phyloP scores from a whole-genome alignment of 1,139 yeast species.

The Scheffersomyces insectosa region DNA sequence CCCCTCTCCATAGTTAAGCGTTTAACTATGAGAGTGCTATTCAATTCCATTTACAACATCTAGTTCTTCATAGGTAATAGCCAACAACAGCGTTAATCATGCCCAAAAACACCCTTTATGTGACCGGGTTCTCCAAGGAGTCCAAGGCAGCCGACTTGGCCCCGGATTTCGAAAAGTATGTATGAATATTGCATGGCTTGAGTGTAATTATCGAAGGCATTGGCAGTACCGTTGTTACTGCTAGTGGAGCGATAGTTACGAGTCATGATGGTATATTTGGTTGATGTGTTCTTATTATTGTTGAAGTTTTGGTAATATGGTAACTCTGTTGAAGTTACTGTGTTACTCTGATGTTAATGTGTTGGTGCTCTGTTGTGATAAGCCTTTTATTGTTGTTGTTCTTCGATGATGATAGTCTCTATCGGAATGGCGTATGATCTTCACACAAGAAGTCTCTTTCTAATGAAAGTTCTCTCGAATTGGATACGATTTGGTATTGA shows the following conservation, averaged over 20 bases:
- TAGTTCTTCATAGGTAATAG: too few species aligned
- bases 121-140: conserved; percentile 61
- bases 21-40: conserved; percentile 2
- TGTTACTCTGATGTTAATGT: too few species aligned
- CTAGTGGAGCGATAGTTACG: neutral
- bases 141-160: conserved; percentile 68
- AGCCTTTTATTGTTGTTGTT: too few species aligned
- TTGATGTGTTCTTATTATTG: neutral
- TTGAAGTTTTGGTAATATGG: neutral
- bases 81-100: conserved; percentile 17
- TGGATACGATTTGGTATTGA: too few species aligned
- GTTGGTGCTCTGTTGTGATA: too few species aligned
- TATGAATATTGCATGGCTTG: conserved; percentile 13
- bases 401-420: too few species aligned
- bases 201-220: too few species aligned
- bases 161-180: conserved; percentile 68
- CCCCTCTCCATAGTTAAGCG: neutral
- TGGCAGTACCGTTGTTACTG: too few species aligned
- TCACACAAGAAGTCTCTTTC: too few species aligned
- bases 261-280: neutral
- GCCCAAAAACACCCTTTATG: conserved; percentile 61
- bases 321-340: too few species aligned
- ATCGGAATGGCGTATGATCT: too few species aligned
- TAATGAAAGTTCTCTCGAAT: too few species aligned
- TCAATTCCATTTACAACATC: neutral